Evolutionary conservation across 306 rosid species (phyloP).

Genomic region (Arachis hypogaea): DNA sequence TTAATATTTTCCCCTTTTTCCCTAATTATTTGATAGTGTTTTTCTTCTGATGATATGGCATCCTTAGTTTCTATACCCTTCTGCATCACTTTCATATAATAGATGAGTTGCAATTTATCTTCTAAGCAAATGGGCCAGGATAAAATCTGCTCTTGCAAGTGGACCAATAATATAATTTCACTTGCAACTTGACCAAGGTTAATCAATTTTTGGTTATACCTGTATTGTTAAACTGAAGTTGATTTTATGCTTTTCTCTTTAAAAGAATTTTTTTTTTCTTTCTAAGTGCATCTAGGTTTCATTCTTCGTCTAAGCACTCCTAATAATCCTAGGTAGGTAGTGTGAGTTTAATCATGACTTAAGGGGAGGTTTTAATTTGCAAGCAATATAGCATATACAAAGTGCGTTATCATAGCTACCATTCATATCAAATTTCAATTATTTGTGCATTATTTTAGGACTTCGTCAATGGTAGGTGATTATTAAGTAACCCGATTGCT

Average conservation of each 20-base stretch:
- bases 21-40: too few species aligned
- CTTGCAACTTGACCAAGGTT: conserved; percentile 37
- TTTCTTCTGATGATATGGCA: not conserved
- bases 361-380: conserved; percentile 21
- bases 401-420: conserved; percentile 12
- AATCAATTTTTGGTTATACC: not conserved
- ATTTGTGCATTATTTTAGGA: conserved; percentile 1
- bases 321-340: not conserved
- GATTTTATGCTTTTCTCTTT: not conserved
- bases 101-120: conserved; percentile 12
- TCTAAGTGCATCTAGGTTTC: not conserved
- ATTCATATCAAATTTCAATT: conserved; percentile 1
- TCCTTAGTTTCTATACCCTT: not conserved
- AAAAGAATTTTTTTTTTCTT: too few species aligned
- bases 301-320: not conserved
- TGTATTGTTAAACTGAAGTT: conserved; percentile 7
- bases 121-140: conserved; percentile 28
- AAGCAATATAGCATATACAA: conserved; percentile 7
- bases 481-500: conserved; percentile 11
- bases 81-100: conserved; percentile 7
- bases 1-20: too few species aligned
- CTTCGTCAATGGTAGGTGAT: conserved; percentile 20
- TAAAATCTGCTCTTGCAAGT: conserved; percentile 34
- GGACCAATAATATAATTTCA: conserved; percentile 34
- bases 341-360: not conserved